Evolutionary conservation across 1,284 basidiomycete species (phyloP).

Genomic region (Tilletia setariae): DNA sequence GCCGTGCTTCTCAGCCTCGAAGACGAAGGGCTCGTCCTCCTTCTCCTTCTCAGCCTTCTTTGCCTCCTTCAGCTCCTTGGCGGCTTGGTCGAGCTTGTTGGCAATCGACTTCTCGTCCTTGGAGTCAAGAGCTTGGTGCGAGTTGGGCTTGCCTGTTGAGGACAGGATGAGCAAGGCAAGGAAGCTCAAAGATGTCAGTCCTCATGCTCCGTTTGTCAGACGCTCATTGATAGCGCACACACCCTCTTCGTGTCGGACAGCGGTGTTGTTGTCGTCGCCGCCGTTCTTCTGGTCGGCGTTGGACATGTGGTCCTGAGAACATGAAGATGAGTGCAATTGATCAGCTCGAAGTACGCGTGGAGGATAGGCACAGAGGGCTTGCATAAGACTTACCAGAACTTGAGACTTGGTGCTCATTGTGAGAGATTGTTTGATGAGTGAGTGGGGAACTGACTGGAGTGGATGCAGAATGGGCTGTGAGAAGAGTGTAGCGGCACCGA

Average conservation of each 20-base stretch:
- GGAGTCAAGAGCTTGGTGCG: slow-evolving; percentile 40
- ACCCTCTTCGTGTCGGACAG: slow-evolving; percentile 11
- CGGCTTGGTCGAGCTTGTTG: slow-evolving; percentile 48
- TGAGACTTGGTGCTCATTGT: no score
- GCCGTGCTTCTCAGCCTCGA: slow-evolving; percentile 56
- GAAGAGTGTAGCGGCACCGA: no score
- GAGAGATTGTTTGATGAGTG: no score
- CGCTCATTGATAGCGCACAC: neutral
- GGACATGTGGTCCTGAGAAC: neutral
- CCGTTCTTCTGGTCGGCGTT: neutral
- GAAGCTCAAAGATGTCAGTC: neutral
- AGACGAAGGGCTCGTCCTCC: slow-evolving; percentile 32
- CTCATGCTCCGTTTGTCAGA: neutral
- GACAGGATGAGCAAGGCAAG: neutral
- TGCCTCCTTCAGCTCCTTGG: slow-evolving; percentile 41
- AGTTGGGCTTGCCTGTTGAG: slow-evolving; percentile 33
- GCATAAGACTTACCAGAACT: no score
- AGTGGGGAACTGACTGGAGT: no score
- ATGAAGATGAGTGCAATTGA: neutral
- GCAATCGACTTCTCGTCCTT: slow-evolving; percentile 48
- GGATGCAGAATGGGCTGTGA: no score
- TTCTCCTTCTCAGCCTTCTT: slow-evolving; percentile 31
- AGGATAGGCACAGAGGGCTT: neutral
- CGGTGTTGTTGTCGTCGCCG: neutral
- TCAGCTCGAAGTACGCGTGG: neutral